These are phyloP conservation scores for Saturnispora mendoncae DNA, from an alignment of 805 yeast species.

Conservation along the genomic window DNA sequence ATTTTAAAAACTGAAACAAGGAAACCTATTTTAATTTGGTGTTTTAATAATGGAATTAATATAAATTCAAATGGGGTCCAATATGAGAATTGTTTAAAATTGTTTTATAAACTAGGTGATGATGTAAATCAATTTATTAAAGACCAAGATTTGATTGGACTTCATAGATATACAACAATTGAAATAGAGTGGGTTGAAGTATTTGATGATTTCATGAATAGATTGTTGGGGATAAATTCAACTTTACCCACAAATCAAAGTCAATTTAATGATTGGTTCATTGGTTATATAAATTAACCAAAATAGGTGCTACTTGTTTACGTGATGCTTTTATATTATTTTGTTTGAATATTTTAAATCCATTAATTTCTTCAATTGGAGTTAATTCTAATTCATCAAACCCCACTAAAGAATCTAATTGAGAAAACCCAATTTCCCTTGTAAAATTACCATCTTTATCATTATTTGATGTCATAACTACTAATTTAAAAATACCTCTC, in stretches of 20 bases:
- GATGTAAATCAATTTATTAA: conserved; percentile 16
- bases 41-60: conserved; percentile 37
- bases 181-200: conserved; percentile 32
- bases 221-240: conserved; percentile 24
- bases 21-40: conserved; percentile 34
- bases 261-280: conserved; percentile 24
- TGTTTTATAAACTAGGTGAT: conserved; percentile 28
- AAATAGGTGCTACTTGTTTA: conserved; percentile 75
- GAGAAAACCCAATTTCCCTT: conserved; percentile 33
- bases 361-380: neutral
- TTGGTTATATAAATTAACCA: conserved; percentile 17
- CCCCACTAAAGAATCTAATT: neutral
- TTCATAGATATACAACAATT: conserved; percentile 13
- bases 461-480: conserved; percentile 42
- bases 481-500: conserved; percentile 31
- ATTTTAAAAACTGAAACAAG: conserved; percentile 18
- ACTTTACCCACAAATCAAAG: conserved; percentile 29
- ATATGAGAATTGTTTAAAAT: conserved; percentile 32
- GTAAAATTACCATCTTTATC: conserved; percentile 21
- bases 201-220: conserved; percentile 22
- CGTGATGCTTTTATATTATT: conserved; percentile 56
- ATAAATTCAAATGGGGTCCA: conserved; percentile 1
- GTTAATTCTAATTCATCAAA: conserved; percentile 23
- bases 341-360: conserved; percentile 33
- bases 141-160: conserved; percentile 12